Base-by-base conservation (phyloP, 73 alveolate genomes). In the Stentor roeselii region DNA sequence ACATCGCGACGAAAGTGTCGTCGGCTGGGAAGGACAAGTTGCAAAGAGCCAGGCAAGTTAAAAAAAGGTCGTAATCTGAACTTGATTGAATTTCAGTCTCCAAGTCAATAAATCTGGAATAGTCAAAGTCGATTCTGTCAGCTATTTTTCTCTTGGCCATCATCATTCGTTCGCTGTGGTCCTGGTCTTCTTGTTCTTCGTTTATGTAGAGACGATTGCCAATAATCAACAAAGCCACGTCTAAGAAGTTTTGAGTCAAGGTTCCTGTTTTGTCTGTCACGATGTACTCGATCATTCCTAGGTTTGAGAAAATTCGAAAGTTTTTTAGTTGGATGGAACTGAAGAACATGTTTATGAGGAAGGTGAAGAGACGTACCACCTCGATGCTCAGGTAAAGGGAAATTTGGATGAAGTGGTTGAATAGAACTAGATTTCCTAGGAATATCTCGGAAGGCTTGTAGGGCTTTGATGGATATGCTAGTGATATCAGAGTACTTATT, bases 1-100 rank as follows among this genome's bases (percentile, higher is more conserved):
- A 67, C 11, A 32, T 67, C 34, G 80, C n/a, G 34, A 67, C 11
- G 34, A 21, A 67, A 40, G 42, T 34, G 41, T 40, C 11, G 37
- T 2, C 0, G 27, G 11, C 37, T 67, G n/a, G n/a, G 0, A 30
- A 21, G 21, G 80, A n/a, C 11, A 67, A 32, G 37, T 67, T 67
- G 41, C 80, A 67, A 67, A 67, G 21, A 67, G 80, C 80, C 41
- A 67, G 11, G 41, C 80, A 67, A 21, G 37, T 2, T 27, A 67
- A 21, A 2, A 21, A 67, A 30, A 30, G 21, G 6, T 50, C 67
- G 21, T 50, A 11, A 21, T 50, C 67, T 50, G 67, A 11, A 50
- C 30, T 21, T 50, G 67, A 21, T 11, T 6, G 21, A 50, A 50
- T 6, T 6, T 50, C 67, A 11, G 67, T 11, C 21, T 50, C 30